phyloP scores from a whole-genome alignment of 352 stramenopile species.

The Pseudoperonospora humuli region DNA sequence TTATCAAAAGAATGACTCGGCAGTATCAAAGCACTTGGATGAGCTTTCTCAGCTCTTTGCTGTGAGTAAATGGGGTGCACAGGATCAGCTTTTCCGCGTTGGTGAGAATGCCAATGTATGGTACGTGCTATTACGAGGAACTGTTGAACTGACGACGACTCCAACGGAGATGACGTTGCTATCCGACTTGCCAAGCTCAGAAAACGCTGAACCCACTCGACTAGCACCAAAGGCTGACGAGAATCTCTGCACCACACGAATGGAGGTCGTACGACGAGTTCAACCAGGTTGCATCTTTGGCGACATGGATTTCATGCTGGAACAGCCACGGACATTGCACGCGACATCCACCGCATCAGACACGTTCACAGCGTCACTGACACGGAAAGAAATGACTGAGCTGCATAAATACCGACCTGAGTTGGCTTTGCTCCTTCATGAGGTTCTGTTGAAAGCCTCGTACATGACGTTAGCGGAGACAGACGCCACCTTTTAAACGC shows the following conservation, averaged over 20 bases:
- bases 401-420: constrained; percentile 23
- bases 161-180: constrained; percentile 8
- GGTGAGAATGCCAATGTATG: constrained; percentile 33
- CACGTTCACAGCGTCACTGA: constrained; percentile 38
- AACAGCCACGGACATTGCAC: constrained; percentile 39
- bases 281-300: constrained; percentile 52
- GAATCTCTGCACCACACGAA: constrained; percentile 2
- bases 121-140: constrained; percentile 44
- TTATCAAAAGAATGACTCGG: constrained; percentile 7
- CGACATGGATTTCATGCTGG: constrained; percentile 58
- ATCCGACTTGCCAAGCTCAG: constrained; percentile 15
- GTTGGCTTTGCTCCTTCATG: constrained; percentile 40
- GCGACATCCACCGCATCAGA: constrained; percentile 28
- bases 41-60: constrained; percentile 33
- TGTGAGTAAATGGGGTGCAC: constrained; percentile 23
- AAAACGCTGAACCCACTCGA: constrained; percentile 2
- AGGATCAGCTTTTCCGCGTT: constrained; percentile 33
- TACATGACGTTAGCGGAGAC: constrained; percentile 51
- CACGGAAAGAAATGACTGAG: constrained; percentile 22
- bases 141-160: constrained; percentile 36
- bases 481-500: too few species aligned
- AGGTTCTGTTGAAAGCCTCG: constrained; percentile 46
- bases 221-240: constrained; percentile 2
- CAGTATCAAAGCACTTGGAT: constrained; percentile 13
- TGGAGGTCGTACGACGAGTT: constrained; percentile 42